Evolutionary conservation across 495 filamentous ascomycete species (phyloP).

Genomic region (Rhypophila decipiens): DNA sequence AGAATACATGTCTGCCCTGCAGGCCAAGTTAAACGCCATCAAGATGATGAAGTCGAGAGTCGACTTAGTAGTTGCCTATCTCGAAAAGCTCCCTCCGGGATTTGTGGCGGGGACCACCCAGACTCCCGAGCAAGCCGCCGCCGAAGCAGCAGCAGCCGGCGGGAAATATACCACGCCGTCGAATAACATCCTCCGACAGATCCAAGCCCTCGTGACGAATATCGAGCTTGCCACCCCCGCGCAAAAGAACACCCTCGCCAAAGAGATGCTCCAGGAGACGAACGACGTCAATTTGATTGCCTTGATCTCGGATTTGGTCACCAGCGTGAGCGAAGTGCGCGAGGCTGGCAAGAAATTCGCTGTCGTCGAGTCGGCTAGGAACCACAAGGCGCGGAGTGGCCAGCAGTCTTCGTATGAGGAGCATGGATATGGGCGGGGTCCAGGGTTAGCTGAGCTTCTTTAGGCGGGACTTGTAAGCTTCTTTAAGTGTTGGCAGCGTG

Average conservation of each 20-base stretch:
- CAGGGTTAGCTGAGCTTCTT: too few species aligned
- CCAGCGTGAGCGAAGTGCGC: conserved; percentile 58
- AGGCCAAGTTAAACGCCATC: conserved; percentile 84
- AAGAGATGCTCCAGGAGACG: conserved; percentile 57
- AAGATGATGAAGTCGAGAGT: conserved; percentile 85
- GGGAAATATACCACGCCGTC: conserved; percentile 47
- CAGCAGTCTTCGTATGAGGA: too few species aligned
- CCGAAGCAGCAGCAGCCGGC: conserved; percentile 30
- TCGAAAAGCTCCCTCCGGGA: conserved; percentile 62
- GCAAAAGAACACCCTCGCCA: conserved; percentile 45
- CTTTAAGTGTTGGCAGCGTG: too few species aligned
- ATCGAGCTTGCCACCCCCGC: conserved; percentile 54
- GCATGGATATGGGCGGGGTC: too few species aligned
- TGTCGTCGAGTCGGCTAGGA: conserved; percentile 47
- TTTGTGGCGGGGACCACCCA: conserved; percentile 43
- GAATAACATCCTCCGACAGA: conserved; percentile 57
- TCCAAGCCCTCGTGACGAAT: conserved; percentile 58
- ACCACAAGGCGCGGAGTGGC: background rate
- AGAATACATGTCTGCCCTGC: conserved; percentile 62
- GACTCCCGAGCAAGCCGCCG: conserved; percentile 25
- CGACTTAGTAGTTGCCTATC: conserved; percentile 71
- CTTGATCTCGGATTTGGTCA: conserved; percentile 61
- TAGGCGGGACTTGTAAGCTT: too few species aligned
- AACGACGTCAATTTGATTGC: conserved; percentile 73
- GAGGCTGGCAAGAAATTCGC: conserved; percentile 68